Evolutionary conservation across 2,329 filamentous ascomycete genomes (phyloP).

Genomic region (Cercospora sp.): DNA sequence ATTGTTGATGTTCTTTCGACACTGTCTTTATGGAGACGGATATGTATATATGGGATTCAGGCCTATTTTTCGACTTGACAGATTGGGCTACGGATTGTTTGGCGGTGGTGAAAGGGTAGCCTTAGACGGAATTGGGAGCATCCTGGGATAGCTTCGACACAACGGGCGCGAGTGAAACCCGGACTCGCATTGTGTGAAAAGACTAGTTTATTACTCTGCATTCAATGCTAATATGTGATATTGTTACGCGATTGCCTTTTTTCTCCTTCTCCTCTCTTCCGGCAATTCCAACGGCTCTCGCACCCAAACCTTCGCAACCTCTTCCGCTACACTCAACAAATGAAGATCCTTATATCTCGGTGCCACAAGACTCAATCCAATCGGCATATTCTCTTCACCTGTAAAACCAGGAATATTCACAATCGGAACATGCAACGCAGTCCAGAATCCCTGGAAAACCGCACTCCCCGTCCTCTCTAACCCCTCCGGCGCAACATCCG

Average conservation of each 20-base stretch:
- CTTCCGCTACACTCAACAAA: conserved; percentile 45
- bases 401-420: conserved; percentile 65
- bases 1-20: conserved; percentile 3
- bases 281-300: conserved; percentile 3
- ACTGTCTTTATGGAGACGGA: background rate
- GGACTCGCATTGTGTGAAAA: background rate
- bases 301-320: conserved; percentile 42
- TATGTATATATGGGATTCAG: conserved; percentile 6
- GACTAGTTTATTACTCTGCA: background rate
- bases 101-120: background rate
- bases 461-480: conserved; percentile 56
- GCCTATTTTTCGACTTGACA: background rate
- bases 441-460: conserved; percentile 39
- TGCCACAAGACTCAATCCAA: conserved; percentile 58
- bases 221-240: background rate
- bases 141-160: background rate
- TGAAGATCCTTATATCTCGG: conserved; percentile 49
- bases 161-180: background rate
- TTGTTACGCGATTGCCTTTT: background rate
- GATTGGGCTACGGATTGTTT: background rate
- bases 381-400: conserved; percentile 58
- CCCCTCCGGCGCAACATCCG: conserved; percentile 61
- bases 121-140: background rate
- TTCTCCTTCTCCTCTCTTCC: background rate
- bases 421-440: conserved; percentile 59